Percentiles rank a stretch among this genome's conserved stretches.
phyloP scores from a whole-genome alignment of 768 basidiomycete species.

The Pleurotus giganteus region DNA sequence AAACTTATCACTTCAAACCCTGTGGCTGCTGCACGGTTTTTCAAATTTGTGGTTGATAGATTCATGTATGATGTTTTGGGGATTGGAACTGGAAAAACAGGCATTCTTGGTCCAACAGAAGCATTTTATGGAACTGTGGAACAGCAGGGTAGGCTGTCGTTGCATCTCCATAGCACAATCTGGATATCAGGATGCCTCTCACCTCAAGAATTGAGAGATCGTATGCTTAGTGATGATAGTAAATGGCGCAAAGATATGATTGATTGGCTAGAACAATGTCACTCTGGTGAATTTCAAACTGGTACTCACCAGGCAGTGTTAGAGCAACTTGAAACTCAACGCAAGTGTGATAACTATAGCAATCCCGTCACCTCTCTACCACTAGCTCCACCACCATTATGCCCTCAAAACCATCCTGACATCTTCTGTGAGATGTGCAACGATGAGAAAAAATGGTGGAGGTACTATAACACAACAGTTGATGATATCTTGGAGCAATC shows the following conservation, averaged over 20 bases:
- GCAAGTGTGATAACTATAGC: no score
- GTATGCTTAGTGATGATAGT: conserved; percentile 17
- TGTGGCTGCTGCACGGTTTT: conserved; percentile 30
- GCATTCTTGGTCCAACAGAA: conserved; percentile 18
- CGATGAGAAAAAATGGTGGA: not conserved
- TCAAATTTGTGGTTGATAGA: conserved; percentile 24
- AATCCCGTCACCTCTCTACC: not conserved
- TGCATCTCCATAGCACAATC: conserved; percentile 28
- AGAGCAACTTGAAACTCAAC: no score
- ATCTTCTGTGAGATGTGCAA: not conserved
- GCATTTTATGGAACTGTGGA: conserved; percentile 31
- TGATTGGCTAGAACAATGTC: conserved; percentile 5
- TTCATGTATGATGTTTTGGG: conserved; percentile 25
- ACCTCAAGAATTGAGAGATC: conserved; percentile 31
- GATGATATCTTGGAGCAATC: conserved; percentile 1
- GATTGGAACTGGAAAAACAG: conserved; percentile 7
- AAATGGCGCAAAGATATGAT: conserved; percentile 15
- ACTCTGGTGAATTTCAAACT: conserved; percentile 14
- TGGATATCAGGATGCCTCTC: conserved; percentile 25
- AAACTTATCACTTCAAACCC: conserved; percentile 21
- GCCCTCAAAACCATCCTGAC: no score
- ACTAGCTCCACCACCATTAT: not conserved
- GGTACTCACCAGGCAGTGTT: not conserved
- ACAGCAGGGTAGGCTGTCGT: conserved; percentile 26
- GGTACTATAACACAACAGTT: not conserved